phyloP scores from a whole-genome alignment of 2,329 filamentous ascomycete species.

The Stemphylium vesicarium region DNA sequence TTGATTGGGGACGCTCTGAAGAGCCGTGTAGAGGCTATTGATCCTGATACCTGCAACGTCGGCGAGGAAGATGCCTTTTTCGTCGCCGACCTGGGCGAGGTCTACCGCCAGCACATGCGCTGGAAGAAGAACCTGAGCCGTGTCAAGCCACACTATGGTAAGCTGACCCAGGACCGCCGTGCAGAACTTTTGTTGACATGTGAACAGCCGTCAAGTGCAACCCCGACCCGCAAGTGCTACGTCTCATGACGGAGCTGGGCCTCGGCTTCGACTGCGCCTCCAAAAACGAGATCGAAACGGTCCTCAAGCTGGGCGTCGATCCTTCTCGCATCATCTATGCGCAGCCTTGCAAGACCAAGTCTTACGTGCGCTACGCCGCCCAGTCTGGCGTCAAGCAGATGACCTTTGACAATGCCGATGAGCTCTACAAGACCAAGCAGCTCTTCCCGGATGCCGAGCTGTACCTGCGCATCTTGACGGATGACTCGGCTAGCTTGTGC shows the following conservation, averaged over 20 bases:
- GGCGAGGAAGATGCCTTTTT: slow-evolving; percentile 99
- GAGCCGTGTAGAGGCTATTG: slow-evolving; percentile 80
- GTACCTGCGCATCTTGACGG: slow-evolving; percentile 91
- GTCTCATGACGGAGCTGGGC: slow-evolving; percentile 84
- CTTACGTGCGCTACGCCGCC: slow-evolving; percentile 90
- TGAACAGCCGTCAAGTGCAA: slow-evolving; percentile 93
- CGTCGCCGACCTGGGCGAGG: slow-evolving; percentile 95
- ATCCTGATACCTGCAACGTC: slow-evolving; percentile 85
- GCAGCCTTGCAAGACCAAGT: slow-evolving; percentile 99
- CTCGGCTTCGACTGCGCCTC: slow-evolving; percentile 98
- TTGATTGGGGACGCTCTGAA: slow-evolving; percentile 87
- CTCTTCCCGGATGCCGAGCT: slow-evolving; percentile 89
- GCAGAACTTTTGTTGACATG: slow-evolving; percentile 29
- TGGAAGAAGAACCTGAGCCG: slow-evolving; percentile 95
- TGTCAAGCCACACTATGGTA: slow-evolving; percentile 96
- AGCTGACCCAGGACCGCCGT: slow-evolving; percentile 39
- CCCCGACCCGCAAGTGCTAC: slow-evolving; percentile 86
- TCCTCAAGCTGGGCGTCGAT: slow-evolving; percentile 80
- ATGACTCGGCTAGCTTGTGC: slow-evolving; percentile 93
- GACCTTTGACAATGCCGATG: slow-evolving; percentile 98
- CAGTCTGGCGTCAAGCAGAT: slow-evolving; percentile 90
- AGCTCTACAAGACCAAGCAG: slow-evolving; percentile 96
- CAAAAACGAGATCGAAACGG: slow-evolving; percentile 94
- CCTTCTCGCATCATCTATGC: slow-evolving; percentile 96
- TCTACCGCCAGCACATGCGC: slow-evolving; percentile 97